Base-by-base conservation (phyloP, 129 eudicot genomes). In the Logfia minima region DNA sequence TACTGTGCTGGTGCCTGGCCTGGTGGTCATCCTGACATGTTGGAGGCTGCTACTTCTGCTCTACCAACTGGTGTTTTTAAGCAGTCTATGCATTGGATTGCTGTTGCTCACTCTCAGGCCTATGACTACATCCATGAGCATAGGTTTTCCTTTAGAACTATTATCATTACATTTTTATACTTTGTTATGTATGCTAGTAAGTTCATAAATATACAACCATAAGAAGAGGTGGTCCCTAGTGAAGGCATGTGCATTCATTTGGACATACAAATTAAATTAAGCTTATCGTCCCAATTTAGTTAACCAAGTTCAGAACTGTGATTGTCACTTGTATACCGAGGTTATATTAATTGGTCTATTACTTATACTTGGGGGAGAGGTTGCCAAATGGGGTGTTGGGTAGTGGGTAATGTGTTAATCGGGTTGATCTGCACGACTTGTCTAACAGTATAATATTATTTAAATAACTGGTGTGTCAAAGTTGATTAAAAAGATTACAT, bases 1-100 rank as follows among this genome's bases (percentile, higher is more conserved):
- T 94, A 94, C 69, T 89, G 93, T 82, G 96, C 99, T 74, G 99
- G 99, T 76, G 72, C 99, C 75, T 94, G 97, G 99, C 99, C 97
- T n/a, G 99, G 99, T 73, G 99, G 99, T 23, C 88, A 94, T 82
- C 97, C 99, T 68, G 97, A 94, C 70, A 94, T 88, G 94, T 86
- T 94, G 76, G 99, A 94, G 89, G 89, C 75, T 77, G 99, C 97
- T 45, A 91, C 94, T 78, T 94, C 97, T 70, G 96, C 99, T 70
- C 80, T 94, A 66, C 99, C 99, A 45, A 87, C 88, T 11, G 97
- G 99, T 63, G 86, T 94, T 68, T 89, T 89, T 74, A 75, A 89
- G 80, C 97, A 91, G 68, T 75, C 96, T 74, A 94, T 94, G 97
- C 86, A 89, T 70, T 91, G 93, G 92, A 91, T 94, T 48, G 93